A percentile compares a stretch with the other conserved stretches of the same genome.
These are phyloP conservation scores for Candida pini DNA, from an alignment of 805 yeast genomes.

Conservation along the genomic window DNA sequence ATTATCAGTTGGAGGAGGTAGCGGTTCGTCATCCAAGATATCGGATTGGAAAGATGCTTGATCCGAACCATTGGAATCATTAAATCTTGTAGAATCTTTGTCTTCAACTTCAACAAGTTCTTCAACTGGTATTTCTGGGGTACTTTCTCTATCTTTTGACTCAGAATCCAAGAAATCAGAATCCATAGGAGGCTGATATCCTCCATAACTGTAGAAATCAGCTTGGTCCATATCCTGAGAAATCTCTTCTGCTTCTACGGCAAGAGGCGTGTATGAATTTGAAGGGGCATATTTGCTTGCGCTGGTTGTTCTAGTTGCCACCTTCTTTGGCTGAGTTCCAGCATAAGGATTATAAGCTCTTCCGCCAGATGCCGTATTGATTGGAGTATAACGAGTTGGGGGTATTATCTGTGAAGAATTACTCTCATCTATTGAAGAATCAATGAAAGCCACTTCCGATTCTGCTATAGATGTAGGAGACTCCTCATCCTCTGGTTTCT, in stretches of 20 bases:
- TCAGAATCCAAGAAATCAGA: conserved; percentile 14
- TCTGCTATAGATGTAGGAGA: too few relatives aligned
- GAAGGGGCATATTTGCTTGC: not conserved
- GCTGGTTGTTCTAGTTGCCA: not conserved
- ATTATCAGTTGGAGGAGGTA: conserved; percentile 18
- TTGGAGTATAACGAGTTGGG: too few relatives aligned
- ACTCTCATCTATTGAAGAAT: too few relatives aligned
- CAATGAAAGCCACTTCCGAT: too few relatives aligned
- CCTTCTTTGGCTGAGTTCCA: not conserved
- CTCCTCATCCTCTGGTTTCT: too few relatives aligned
- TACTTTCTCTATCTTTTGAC: conserved; percentile 2
- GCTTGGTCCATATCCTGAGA: conserved; percentile 8
- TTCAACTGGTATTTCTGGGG: conserved; percentile 3
- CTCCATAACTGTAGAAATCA: conserved; percentile 29
- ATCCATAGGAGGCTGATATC: conserved; percentile 16
- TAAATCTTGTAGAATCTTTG: not conserved
- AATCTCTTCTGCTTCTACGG: not conserved
- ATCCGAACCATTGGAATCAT: too few relatives aligned
- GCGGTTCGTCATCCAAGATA: conserved; percentile 5
- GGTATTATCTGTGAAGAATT: too few relatives aligned
- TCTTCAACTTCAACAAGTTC: conserved; percentile 1
- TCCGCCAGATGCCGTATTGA: too few relatives aligned
- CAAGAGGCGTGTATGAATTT: not conserved
- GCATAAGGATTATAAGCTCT: conserved; percentile 4
- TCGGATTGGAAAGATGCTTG: too few relatives aligned